These are phyloP conservation scores for Parafenestella ontariensis DNA, from an alignment of 2,329 filamentous ascomycete species.

Conservation along the genomic window DNA sequence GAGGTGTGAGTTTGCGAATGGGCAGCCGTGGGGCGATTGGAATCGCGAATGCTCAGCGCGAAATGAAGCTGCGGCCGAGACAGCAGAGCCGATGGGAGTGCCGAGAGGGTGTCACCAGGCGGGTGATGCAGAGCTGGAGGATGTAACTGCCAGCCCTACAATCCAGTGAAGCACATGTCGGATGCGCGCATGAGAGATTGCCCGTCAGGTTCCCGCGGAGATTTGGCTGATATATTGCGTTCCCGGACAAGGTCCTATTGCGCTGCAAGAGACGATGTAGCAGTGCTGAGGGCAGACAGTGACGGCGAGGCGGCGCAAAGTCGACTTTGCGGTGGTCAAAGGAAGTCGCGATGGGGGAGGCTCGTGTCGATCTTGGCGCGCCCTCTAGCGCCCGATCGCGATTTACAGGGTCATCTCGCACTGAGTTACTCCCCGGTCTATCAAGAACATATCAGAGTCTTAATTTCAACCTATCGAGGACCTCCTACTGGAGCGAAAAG, in stretches of 20 bases:
- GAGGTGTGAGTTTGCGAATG: conserved; percentile 18
- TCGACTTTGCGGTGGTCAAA: background rate
- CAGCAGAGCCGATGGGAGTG: conserved; percentile 22
- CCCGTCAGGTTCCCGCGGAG: conserved; percentile 5
- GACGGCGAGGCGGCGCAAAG: conserved; percentile 1
- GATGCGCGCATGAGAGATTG: conserved; percentile 32
- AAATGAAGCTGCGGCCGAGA: conserved; percentile 20
- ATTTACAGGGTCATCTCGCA: no score
- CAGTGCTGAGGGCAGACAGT: background rate
- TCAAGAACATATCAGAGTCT: no score
- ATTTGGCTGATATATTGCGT: background rate
- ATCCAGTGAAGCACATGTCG: conserved; percentile 38
- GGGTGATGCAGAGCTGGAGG: conserved; percentile 35
- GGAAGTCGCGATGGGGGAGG: conserved; percentile 32
- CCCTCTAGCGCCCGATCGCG: conserved; percentile 11
- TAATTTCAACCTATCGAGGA: no score
- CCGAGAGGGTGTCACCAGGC: conserved; percentile 34
- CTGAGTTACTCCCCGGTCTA: no score
- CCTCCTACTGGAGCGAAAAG: no score
- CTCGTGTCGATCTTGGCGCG: conserved; percentile 23
- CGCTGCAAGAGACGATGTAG: background rate
- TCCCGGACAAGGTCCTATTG: background rate
- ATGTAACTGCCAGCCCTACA: conserved; percentile 42
- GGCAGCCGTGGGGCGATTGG: conserved; percentile 16
- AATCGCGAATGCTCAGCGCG: conserved; percentile 10